Percentiles rank a stretch among this genome's conserved stretches.
These are phyloP conservation scores for Juglanconis sp. DNA, from an alignment of 2,329 filamentous ascomycete genomes.

Conservation along the genomic window DNA sequence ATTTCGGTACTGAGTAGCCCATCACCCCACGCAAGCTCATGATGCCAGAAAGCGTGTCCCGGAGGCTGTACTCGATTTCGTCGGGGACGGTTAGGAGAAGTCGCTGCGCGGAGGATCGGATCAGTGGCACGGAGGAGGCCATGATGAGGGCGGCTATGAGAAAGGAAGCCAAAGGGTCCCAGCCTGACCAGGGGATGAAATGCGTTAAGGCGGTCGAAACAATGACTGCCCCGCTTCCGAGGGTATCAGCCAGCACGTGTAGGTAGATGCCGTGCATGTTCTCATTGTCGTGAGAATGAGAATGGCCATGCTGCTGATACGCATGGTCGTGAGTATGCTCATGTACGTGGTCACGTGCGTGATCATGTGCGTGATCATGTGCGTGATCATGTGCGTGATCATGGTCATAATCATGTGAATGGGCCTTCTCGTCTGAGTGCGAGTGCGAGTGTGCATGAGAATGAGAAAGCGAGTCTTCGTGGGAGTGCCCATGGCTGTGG, in stretches of 20 bases:
- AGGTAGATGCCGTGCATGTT: conserved; percentile 98
- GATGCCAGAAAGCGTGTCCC: conserved; percentile 81
- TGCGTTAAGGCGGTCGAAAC: conserved; percentile 85
- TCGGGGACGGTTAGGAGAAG: conserved; percentile 82
- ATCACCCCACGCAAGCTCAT: conserved; percentile 79
- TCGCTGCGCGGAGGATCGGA: conserved; percentile 77
- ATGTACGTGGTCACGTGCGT: conserved; percentile 76
- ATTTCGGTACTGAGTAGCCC: conserved; percentile 81
- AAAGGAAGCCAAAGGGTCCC: conserved; percentile 91
- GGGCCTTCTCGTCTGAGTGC: conserved; percentile 25
- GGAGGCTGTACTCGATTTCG: conserved; percentile 80
- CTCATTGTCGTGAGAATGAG: conserved; percentile 54
- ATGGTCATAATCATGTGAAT: conserved; percentile 34
- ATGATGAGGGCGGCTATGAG: conserved; percentile 92
- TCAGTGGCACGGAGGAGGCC: conserved; percentile 83
- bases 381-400: conserved; percentile 41
- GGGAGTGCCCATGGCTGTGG: conserved; percentile 32
- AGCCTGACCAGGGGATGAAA: conserved; percentile 85
- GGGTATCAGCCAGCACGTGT: conserved; percentile 89
- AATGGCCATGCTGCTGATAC: conserved; percentile 31
- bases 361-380: conserved; percentile 32
- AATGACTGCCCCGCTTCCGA: conserved; percentile 92
- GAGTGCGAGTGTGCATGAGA: conserved; percentile 29
- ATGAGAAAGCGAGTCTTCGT: conserved; percentile 32
- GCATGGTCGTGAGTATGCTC: conserved; percentile 36